A percentile compares a stretch with the other conserved stretches of the same genome.
phyloP scores from a whole-genome alignment of 2,329 filamentous ascomycete species.

The Colletotrichum cordylinicola region DNA sequence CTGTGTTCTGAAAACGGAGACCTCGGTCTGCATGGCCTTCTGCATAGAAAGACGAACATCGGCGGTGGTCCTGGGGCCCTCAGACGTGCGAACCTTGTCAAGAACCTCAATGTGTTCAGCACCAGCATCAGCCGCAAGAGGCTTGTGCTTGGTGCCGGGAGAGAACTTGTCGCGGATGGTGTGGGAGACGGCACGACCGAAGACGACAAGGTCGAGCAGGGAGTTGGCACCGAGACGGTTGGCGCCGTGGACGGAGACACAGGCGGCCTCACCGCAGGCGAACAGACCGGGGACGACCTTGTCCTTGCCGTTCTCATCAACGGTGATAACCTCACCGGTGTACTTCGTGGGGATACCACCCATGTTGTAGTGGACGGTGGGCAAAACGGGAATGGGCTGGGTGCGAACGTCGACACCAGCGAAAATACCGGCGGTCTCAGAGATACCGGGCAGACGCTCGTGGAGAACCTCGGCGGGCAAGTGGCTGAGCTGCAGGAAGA shows the following conservation, averaged over 20 bases:
- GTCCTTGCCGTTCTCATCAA: conserved; percentile 87
- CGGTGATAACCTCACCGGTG: conserved; percentile 92
- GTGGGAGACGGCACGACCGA: conserved; percentile 96
- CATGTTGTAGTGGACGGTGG: conserved; percentile 99
- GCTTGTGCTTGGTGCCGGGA: conserved; percentile 80
- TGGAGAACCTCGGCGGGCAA: conserved; percentile 89
- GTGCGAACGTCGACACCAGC: conserved; percentile 96
- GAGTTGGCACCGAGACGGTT: conserved; percentile 99
- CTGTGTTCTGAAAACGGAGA: conserved; percentile 95
- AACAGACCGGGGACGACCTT: conserved; percentile 94
- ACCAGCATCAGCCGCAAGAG: conserved; percentile 84
- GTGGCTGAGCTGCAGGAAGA: conserved; percentile 97
- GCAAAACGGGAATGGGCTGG: conserved; percentile 94
- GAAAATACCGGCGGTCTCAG: conserved; percentile 97
- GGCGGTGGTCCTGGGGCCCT: conserved; percentile 85
- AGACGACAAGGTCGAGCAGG: conserved; percentile 95
- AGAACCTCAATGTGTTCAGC: conserved; percentile 86
- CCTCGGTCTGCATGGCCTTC: conserved; percentile 97
- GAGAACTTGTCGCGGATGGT: conserved; percentile 94
- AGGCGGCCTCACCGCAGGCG: conserved; percentile 96
- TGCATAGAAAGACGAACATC: conserved; percentile 94
- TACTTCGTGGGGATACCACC: conserved; percentile 98
- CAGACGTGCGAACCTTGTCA: conserved; percentile 83
- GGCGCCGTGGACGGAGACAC: conserved; percentile 96
- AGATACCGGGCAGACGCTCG: conserved; percentile 97